Conservation (phyloP, 2,329 filamentous ascomycete species). For the Pseudogymnoascus sp. region DNA sequence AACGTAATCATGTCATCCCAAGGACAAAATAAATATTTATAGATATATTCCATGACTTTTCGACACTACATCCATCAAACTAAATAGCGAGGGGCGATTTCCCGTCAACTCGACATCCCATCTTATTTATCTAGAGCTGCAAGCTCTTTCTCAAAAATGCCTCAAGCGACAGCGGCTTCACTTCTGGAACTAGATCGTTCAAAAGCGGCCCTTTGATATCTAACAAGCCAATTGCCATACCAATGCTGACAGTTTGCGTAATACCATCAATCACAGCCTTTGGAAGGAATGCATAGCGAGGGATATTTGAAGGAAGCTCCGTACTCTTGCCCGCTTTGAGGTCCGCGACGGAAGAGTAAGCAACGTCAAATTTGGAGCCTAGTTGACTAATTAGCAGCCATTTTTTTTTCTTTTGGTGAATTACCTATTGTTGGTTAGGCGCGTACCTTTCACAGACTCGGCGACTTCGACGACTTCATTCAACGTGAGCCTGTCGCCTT, state of each 20-base stretch:
- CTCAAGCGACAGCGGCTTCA: background rate
- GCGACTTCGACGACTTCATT: constrained; percentile 23
- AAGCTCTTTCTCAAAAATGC: background rate
- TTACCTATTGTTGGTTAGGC: background rate
- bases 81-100: background rate
- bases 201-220: background rate
- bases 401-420: background rate
- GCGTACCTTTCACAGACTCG: constrained; percentile 17
- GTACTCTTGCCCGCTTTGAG: constrained; percentile 12
- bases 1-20: background rate
- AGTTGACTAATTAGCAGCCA: background rate
- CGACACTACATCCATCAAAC: background rate
- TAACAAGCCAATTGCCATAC: background rate
- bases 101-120: background rate
- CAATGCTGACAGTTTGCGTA: background rate
- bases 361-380: constrained; percentile 20
- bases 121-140: background rate
- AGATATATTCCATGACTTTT: background rate
- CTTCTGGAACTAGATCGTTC: constrained; percentile 1
- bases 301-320: constrained; percentile 21
- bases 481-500: constrained; percentile 23
- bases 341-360: constrained; percentile 23
- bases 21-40: background rate
- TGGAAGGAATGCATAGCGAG: constrained; percentile 20
- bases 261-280: constrained; percentile 22